Evolutionary conservation across 179 eudicot species (phyloP), one percentile per base, ranked within the genome.

Genomic region (Gypsophila paniculata): DNA sequence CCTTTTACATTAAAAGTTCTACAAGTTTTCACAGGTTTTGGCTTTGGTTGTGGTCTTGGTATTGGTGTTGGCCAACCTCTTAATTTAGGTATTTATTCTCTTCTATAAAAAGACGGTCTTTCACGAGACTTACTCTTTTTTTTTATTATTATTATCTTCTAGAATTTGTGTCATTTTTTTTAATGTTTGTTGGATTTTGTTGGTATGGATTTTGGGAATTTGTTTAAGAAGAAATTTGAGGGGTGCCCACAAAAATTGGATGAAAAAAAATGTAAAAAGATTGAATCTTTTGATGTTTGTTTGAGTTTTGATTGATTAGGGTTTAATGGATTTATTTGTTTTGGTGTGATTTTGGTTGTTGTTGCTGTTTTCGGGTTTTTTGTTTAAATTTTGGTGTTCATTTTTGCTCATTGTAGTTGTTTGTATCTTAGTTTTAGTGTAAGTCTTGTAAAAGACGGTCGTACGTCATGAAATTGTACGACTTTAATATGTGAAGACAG

Each of bases 11-110:
- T 94, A 58, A 94, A 94, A 77, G 94, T 92, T 42, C 86, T 86
- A 70, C 97, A 91, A 77, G 90, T 94, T 10, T 94, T 91, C 57
- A 91, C 95, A 26, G 96, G 97, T 52, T 87, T 94, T 86, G 99
- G 99, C 74, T 71, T 92, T 65, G 99, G 99, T 75, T 94, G 99
- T 78, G 99, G 99, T 68, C 76, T 94, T 81, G 97, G 99, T 71
- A 87, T 94, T 79, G 97, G 99, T 78, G 89, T 85, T 74, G 99
- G 97, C 32, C 84, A 86, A 74, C 95, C 97, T 81, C 59, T 92
- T 22, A 87, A 91, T 80, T 82, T 91, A 80, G 92, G 99, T 91
- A 84, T 67, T n/a, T 1, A 22, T 0, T 38, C 61, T 55, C 15
- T 39, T 32, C 19, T 7, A 29, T 29, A 29, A 29, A 29, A 29